Evolutionary conservation across 371 early-diverging fungal species (phyloP).

Genomic region (Circinella minor): DNA sequence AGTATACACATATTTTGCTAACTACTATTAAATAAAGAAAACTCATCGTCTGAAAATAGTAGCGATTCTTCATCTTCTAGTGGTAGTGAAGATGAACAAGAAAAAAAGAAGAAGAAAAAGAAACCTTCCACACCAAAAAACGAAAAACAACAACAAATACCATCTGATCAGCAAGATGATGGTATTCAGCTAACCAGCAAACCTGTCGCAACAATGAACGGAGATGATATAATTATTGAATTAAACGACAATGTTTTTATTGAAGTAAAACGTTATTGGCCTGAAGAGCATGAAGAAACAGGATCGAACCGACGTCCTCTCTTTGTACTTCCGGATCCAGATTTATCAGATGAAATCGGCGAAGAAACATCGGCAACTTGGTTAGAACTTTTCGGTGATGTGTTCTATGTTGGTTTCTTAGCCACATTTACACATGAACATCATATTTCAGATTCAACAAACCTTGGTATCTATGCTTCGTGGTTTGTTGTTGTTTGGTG

Average conservation of each 20-base stretch:
- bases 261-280: slow-evolving; percentile 27
- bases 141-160: background rate
- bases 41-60: background rate
- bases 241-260: slow-evolving; percentile 47
- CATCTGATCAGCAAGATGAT: background rate
- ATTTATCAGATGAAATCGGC: slow-evolving; percentile 55
- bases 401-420: slow-evolving; percentile 56
- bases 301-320: slow-evolving; percentile 29
- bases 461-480: slow-evolving; percentile 48
- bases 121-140: background rate
- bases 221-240: slow-evolving; percentile 28
- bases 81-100: slow-evolving; percentile 3
- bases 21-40: slow-evolving; percentile 8
- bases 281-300: slow-evolving; percentile 22
- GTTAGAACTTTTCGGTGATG: slow-evolving; percentile 53
- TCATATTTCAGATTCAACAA: slow-evolving; percentile 37
- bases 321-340: slow-evolving; percentile 50
- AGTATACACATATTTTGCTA: background rate
- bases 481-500: slow-evolving; percentile 69
- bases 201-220: slow-evolving; percentile 3
- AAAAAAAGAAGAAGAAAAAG: background rate
- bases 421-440: slow-evolving; percentile 59
- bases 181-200: background rate
- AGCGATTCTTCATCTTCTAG: background rate
- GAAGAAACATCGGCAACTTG: slow-evolving; percentile 51